Evolutionary conservation across 73 alveolate species (phyloP), one percentile per base, ranked within the genome.

Genomic region (Paramecium octaurelia): DNA sequence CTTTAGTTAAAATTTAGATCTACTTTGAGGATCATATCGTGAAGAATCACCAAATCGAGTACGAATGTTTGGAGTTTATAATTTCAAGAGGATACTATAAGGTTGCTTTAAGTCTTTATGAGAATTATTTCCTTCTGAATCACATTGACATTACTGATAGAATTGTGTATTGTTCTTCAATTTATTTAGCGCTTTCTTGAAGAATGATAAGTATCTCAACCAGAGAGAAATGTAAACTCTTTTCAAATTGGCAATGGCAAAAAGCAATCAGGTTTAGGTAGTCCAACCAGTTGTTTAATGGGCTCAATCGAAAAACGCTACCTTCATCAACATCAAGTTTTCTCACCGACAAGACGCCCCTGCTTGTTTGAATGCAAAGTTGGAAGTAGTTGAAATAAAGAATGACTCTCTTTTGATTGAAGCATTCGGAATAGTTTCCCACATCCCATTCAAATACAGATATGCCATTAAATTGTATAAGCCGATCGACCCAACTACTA

Each of bases 331-430:
- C 46, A 80, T 80, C 9, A 80, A 80, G 21, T 80, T 80, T 16
- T 42, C 76, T 27, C 91, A 80, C 11, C n/a, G 91, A 43, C 44
- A 80, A 48, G 91, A 80, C 46, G 91, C 91, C 2, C 91, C 91
- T n/a, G 91, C 91, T 8, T 80, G 91, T 48, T 46, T 80, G 36
- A 80, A 80, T 80, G 70, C 76, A 11, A 80, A 80, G 24, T 48
- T 80, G 34, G 91, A 80, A 35, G 44, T 44, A 12, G 76, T 80
- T 2, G 91, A 80, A 80, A 80, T 80, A 20, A 80, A 80, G 73
- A 48, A 80, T 42, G 57, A 40, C 5, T 42, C 91, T 44, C 42
- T 80, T n/a, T 35, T 80, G 16, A 80, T 80, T 80, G 91, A 80
- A 48, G 91, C 91, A 40, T 80, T 80, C 44, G 91, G 91, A 24